Evolutionary conservation across 2,329 filamentous ascomycete species (phyloP).

Genomic region (Colletotrichum sojae): DNA sequence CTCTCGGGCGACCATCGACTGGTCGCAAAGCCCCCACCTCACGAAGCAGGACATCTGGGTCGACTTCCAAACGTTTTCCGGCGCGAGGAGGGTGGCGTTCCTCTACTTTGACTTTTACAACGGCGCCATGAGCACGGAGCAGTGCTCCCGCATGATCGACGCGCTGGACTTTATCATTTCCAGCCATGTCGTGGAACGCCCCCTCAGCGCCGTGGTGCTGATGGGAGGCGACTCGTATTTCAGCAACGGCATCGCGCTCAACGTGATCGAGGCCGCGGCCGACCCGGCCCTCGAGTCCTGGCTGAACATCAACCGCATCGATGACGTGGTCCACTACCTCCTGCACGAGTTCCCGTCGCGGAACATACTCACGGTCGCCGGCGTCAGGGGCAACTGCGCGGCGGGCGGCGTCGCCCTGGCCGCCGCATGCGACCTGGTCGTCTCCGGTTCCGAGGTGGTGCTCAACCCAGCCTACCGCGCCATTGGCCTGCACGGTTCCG

Average conservation of each 20-base stretch:
- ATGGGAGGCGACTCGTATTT: constrained; percentile 58
- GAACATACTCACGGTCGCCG: constrained; percentile 55
- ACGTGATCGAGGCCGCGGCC: constrained; percentile 57
- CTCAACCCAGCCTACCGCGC: constrained; percentile 59
- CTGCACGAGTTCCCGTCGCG: constrained; percentile 53
- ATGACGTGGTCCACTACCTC: constrained; percentile 56
- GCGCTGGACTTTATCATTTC: constrained; percentile 53
- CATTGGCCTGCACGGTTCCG: constrained; percentile 54
- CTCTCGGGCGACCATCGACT: constrained; percentile 44
- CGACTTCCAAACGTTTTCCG: constrained; percentile 50
- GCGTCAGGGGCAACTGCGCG: constrained; percentile 57
- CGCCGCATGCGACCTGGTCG: constrained; percentile 53
- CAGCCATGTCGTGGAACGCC: constrained; percentile 46
- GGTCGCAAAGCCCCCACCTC: constrained; percentile 45
- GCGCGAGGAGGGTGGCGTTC: constrained; percentile 50
- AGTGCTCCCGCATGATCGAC: constrained; percentile 54
- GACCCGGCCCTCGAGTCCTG: constrained; percentile 57
- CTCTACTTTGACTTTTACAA: constrained; percentile 61
- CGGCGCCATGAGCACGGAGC: constrained; percentile 57
- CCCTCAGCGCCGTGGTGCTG: constrained; percentile 54
- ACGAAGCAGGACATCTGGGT: constrained; percentile 58
- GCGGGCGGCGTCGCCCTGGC: constrained; percentile 60
- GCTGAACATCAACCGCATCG: constrained; percentile 60
- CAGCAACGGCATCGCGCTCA: constrained; percentile 60
- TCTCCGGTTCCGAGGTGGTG: constrained; percentile 55